These are phyloP conservation scores for Termitomyces sp. DNA, from an alignment of 768 basidiomycete species.

Conservation along the genomic window DNA sequence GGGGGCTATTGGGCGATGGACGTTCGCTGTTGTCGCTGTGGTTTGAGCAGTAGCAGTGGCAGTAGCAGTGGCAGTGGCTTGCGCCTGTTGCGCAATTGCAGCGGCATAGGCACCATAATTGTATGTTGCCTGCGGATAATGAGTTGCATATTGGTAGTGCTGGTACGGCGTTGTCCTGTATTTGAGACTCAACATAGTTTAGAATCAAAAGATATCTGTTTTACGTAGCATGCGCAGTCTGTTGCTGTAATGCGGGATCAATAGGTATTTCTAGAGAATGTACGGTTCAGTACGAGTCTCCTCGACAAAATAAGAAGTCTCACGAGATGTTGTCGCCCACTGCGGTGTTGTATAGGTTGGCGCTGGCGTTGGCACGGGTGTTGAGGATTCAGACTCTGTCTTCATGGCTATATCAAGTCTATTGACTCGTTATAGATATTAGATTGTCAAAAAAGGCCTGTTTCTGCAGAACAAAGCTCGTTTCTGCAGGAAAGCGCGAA, in stretches of 20 bases:
- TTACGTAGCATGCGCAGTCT: slow-evolving; percentile 47
- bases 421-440: neutral
- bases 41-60: slow-evolving; percentile 20
- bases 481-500: neutral
- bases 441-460: neutral
- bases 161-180: slow-evolving; percentile 46
- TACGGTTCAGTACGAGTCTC: neutral
- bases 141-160: slow-evolving; percentile 44
- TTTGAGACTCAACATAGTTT: slow-evolving; percentile 16
- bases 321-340: slow-evolving; percentile 31
- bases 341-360: slow-evolving; percentile 26
- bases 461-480: neutral
- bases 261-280: slow-evolving; percentile 53
- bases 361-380: slow-evolving; percentile 24
- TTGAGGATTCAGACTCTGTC: slow-evolving; percentile 32
- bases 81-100: slow-evolving; percentile 26
- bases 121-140: slow-evolving; percentile 43
- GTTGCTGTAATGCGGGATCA: slow-evolving; percentile 66
- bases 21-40: slow-evolving; percentile 22
- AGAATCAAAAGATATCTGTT: slow-evolving; percentile 19
- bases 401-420: slow-evolving; percentile 30
- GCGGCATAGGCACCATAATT: slow-evolving; percentile 41
- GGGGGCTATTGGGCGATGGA: slow-evolving; percentile 15
- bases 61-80: slow-evolving; percentile 17
- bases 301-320: neutral